Evolutionary conservation across 192 early-diverging fungal genomes (phyloP).

Genomic region (Pilobolus umbonatus): DNA sequence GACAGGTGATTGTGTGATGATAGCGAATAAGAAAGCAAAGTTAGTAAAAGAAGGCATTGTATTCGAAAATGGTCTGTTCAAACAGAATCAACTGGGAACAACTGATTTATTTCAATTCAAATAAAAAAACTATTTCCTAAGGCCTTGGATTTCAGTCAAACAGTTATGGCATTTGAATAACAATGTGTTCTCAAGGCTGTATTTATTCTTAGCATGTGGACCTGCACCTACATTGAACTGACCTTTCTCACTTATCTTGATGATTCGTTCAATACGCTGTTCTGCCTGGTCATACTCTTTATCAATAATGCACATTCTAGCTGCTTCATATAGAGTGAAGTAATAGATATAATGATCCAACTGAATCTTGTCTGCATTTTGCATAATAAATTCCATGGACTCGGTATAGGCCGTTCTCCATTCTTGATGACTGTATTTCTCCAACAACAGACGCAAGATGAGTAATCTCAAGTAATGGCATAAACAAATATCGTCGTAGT

Average conservation of each 20-base stretch:
- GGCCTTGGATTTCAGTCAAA: slow-evolving; percentile 28
- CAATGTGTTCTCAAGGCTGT: slow-evolving; percentile 60
- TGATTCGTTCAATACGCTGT: slow-evolving; percentile 44
- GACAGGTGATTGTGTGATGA: slow-evolving; percentile 54
- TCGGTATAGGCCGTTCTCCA: slow-evolving; percentile 17
- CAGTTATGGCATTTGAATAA: slow-evolving; percentile 58
- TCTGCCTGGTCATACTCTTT: slow-evolving; percentile 38
- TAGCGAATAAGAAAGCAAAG: slow-evolving; percentile 63
- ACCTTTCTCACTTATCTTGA: slow-evolving; percentile 33
- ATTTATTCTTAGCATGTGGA: slow-evolving; percentile 54
- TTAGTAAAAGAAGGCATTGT: slow-evolving; percentile 56
- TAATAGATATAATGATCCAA: slow-evolving; percentile 62
- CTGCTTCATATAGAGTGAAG: slow-evolving; percentile 53
- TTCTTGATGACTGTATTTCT: slow-evolving; percentile 26
- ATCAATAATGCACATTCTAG: slow-evolving; percentile 45
- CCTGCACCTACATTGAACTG: slow-evolving; percentile 25
- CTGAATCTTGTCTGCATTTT: slow-evolving; percentile 49
- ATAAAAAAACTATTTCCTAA: too few relatives aligned
- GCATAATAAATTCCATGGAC: slow-evolving; percentile 45
- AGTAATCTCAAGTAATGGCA: slow-evolving; percentile 64
- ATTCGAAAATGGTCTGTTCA: slow-evolving; percentile 54
- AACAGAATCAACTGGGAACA: slow-evolving; percentile 32
- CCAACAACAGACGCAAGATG: slow-evolving; percentile 58
- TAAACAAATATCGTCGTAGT: slow-evolving; percentile 78
- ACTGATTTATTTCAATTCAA: slow-evolving; percentile 50